Conservation (phyloP, 371 early-diverging fungal genomes). For the Syncephalis plumigaleata region DNA sequence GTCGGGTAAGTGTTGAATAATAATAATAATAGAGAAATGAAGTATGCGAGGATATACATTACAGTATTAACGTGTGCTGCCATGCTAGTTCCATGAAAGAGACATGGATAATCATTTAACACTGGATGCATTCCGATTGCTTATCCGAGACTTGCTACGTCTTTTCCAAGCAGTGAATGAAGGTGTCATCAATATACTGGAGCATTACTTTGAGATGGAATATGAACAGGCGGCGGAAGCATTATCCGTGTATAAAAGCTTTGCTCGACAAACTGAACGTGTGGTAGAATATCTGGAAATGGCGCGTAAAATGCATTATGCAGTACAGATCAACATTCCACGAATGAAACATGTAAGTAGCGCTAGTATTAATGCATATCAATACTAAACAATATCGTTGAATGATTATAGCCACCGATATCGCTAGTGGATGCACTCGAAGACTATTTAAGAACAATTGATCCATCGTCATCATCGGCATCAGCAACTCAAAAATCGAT, state of each 20-base stretch:
- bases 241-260: conserved; percentile 74
- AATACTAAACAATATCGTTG: background rate
- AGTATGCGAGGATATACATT: background rate
- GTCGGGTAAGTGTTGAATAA: conserved; percentile 29
- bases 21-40: background rate
- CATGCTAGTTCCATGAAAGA: conserved; percentile 61
- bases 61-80: background rate
- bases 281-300: conserved; percentile 61
- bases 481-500: conserved; percentile 21
- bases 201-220: conserved; percentile 77
- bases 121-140: conserved; percentile 61
- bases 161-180: conserved; percentile 83
- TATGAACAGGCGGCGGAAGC: conserved; percentile 62
- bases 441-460: conserved; percentile 58
- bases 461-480: conserved; percentile 15
- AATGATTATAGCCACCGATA: conserved; percentile 44
- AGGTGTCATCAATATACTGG: conserved; percentile 78
- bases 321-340: conserved; percentile 64
- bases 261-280: conserved; percentile 67
- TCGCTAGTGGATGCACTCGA: conserved; percentile 73
- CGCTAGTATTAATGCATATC: conserved; percentile 1
- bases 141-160: conserved; percentile 68
- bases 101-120: conserved; percentile 79
- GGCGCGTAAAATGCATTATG: conserved; percentile 46
- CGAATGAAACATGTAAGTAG: conserved; percentile 55